Evolutionary conservation across 1,284 basidiomycete genomes (phyloP), one percentile per base, ranked within the genome.

Genomic region (Boletus subluridellus): DNA sequence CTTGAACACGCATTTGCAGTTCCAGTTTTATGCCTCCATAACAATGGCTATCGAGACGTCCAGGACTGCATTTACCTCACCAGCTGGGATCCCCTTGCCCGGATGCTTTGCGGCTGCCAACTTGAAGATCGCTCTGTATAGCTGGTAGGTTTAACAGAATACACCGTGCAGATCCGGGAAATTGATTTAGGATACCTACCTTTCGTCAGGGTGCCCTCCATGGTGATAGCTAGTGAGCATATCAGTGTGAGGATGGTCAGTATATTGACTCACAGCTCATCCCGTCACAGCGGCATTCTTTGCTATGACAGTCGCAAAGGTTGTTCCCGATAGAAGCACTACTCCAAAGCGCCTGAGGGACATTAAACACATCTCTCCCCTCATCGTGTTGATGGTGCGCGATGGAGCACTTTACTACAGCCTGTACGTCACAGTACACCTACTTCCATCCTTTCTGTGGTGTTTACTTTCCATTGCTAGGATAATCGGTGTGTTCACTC

Each of bases 361-460:
- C 26, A 5, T 46, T 26, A 50, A 44, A 50, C 17, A 32, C 46
- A 17, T 60, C 28, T 60, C 58, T 15, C 58, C 58, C 3, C 38
- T 59, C 11, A 32, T 59, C 9, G 39, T 45, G 15, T 49, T 35
- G 30, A 60, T 59, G 37, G 50, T 59, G 32, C 49, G 58, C 15
- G 58, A 59, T 21, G 58, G 58, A 3, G 58, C 58, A n/a, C 9
- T 59, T 17, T 59, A 42, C 17, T 59, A 59, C 26, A 12, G 8
- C 21, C 21, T 59, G 58, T 59, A 42, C 9, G 58, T 54, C 49
- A 30, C 21, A 34, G 10, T 17, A 21, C 21, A 21, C 28, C 15
- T 46, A 46, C 37, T 10, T 50, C 7, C 17, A n/a, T 28, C 15
- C 7, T 17, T 28, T 46, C 26, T 17, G 11, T n/a, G 49, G 11